Percentiles rank a stretch among this genome's conserved stretches.
Evolutionary conservation across 805 yeast species (phyloP).

Genomic region (Yarrowia keelungensis): DNA sequence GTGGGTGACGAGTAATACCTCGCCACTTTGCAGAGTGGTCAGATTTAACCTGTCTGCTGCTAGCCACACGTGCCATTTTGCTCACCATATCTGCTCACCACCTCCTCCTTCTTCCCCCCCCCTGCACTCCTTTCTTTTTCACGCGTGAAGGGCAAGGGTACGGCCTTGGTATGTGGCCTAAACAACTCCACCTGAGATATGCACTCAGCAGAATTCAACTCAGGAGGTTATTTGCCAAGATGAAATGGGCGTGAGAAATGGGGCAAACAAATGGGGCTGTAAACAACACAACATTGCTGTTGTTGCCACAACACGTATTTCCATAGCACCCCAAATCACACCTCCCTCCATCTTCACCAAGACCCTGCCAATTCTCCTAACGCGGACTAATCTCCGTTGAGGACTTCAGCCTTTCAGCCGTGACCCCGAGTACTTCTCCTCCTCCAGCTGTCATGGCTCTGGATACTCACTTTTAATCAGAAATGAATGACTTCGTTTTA

Average conservation of each 20-base stretch:
- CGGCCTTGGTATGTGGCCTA: conserved; percentile 16
- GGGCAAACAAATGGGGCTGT: no score
- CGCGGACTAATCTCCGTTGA: no score
- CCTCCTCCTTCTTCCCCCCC: not conserved
- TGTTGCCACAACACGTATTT: no score
- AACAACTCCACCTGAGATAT: conserved; percentile 25
- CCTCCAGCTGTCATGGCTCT: not conserved
- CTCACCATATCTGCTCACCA: not conserved
- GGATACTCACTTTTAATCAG: conserved; percentile 37
- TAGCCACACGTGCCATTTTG: no score
- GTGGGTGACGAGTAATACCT: no score
- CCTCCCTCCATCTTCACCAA: no score
- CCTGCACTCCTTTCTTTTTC: conserved; percentile 7
- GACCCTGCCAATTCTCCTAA: no score
- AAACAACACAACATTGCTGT: no score
- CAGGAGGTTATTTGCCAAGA: conserved; percentile 1
- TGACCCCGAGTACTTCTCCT: not conserved
- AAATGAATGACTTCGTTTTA: conserved; percentile 38
- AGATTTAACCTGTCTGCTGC: no score
- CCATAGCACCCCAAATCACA: no score
- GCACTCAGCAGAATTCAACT: not conserved
- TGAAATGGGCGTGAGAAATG: not conserved
- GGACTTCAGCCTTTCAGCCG: not conserved
- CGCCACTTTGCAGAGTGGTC: no score
- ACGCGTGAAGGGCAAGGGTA: conserved; percentile 28